Evolutionary conservation across 352 stramenopile species (phyloP), one percentile per base, ranked within the genome.

Genomic region (Pythium chondricola): DNA sequence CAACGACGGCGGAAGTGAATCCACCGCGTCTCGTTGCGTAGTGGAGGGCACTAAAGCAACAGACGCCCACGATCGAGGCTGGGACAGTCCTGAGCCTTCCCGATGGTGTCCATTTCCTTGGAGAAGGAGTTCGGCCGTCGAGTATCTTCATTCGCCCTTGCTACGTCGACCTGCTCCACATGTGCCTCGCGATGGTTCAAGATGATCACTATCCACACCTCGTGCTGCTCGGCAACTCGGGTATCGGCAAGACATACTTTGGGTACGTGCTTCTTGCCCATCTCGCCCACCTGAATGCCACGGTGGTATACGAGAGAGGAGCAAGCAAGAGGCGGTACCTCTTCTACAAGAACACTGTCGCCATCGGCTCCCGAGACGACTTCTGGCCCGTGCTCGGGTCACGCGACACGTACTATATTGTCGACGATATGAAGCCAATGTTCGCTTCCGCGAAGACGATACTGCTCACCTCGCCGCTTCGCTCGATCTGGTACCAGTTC

Each of bases 161-260:
- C 29, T 33, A 33, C 29, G 29, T 13, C 7, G 7, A 8, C 8
- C 29, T 33, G 7, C 13, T 33, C 8, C 7, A 8, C 7, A 8
- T 33, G 29, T 33, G 7, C 13, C 13, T 33, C 8, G 29, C 8
- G 39, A 41, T 48, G 33, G 52, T 69, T 13, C 41, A 48, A 52
- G 48, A 50, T 51, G 42, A n/a, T 4, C 54, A 63, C 8, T 46
- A 32, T 13, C 55, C 46, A 13, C 58, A 65, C 52, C 43, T 68
- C 13, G 49, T 68, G 38, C 53, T 68, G n/a, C 44, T 68, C 21
- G 59, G 54, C 18, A 61, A 64, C 33, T 48, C 48, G 47, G 60
- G 47, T 11, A 65, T 62, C 10, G 54, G 55, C 39, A 68, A 62
- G 24, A 61, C 54, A 22, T 61, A 53, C 48, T 64, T 64, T 41